phyloP scores from a whole-genome alignment of 495 filamentous ascomycete species.

The Aspergillus nidulans region DNA sequence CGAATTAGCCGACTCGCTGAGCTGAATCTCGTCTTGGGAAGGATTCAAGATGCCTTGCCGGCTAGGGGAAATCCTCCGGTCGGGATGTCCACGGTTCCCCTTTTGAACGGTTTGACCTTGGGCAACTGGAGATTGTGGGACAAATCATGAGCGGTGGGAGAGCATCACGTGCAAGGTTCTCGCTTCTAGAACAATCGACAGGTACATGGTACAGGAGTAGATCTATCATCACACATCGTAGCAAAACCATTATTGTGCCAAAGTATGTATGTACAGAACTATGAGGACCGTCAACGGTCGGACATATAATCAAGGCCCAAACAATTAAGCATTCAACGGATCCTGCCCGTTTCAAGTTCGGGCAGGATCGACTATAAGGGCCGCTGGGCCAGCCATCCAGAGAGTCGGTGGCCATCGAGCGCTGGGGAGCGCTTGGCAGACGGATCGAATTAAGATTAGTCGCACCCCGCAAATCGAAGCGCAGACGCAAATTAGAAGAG shows the following conservation, averaged over 20 bases:
- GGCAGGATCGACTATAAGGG: not conserved
- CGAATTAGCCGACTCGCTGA: conserved; percentile 7
- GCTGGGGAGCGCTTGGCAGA: conserved; percentile 8
- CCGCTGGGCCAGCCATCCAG: not conserved
- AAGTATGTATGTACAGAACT: not conserved
- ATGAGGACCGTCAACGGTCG: not conserved
- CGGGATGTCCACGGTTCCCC: not conserved
- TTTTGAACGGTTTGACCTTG: too few species aligned
- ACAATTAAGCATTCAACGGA: not conserved
- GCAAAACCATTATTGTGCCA: not conserved
- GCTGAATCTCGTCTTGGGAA: not conserved
- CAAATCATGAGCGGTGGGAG: not conserved
- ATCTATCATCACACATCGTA: not conserved
- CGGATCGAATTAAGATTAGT: conserved; percentile 5
- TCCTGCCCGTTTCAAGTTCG: not conserved
- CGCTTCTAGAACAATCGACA: not conserved
- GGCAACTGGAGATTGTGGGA: not conserved
- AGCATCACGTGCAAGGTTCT: not conserved
- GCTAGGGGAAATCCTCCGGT: not conserved
- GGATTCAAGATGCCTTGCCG: conserved; percentile 5
- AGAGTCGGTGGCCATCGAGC: not conserved
- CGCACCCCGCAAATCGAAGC: conserved; percentile 3
- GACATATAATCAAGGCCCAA: not conserved
- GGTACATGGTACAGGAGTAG: not conserved
- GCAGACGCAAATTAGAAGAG: not conserved